Evolutionary conservation across 1,139 yeast species (phyloP).

Genomic region (Blastobotrys serpentis): DNA sequence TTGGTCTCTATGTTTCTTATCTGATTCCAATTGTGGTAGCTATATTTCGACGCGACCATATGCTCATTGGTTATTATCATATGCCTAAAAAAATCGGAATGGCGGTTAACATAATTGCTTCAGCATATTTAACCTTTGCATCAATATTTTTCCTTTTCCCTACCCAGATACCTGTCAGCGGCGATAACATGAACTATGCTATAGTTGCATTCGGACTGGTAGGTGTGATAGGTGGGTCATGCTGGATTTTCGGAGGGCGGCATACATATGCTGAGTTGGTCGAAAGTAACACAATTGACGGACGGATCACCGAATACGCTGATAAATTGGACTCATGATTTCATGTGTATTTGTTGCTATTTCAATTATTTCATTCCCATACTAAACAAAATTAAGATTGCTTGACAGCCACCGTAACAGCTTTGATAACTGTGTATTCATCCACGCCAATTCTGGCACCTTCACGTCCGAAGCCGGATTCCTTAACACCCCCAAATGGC

Average conservation of each 20-base stretch:
- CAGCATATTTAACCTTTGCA: conserved; percentile 60
- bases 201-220: conserved; percentile 44
- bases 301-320: neutral
- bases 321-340: neutral
- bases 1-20: conserved; percentile 72
- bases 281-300: neutral
- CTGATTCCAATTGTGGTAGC: conserved; percentile 66
- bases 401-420: conserved; percentile 42
- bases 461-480: conserved; percentile 78
- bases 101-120: conserved; percentile 55
- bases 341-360: neutral
- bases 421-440: conserved; percentile 64
- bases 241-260: conserved; percentile 30
- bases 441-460: conserved; percentile 72
- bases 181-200: conserved; percentile 73
- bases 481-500: conserved; percentile 77
- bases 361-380: neutral
- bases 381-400: neutral
- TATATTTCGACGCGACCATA: conserved; percentile 41
- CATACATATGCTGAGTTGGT: conserved; percentile 6
- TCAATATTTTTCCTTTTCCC: conserved; percentile 71
- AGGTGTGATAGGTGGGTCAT: conserved; percentile 23
- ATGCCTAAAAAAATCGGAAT: conserved; percentile 60
- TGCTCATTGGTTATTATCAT: conserved; percentile 61
- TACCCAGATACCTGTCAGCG: conserved; percentile 63